Base-by-base conservation (phyloP, 1,284 basidiomycete genomes). In the Agroathelia rolfsii region DNA sequence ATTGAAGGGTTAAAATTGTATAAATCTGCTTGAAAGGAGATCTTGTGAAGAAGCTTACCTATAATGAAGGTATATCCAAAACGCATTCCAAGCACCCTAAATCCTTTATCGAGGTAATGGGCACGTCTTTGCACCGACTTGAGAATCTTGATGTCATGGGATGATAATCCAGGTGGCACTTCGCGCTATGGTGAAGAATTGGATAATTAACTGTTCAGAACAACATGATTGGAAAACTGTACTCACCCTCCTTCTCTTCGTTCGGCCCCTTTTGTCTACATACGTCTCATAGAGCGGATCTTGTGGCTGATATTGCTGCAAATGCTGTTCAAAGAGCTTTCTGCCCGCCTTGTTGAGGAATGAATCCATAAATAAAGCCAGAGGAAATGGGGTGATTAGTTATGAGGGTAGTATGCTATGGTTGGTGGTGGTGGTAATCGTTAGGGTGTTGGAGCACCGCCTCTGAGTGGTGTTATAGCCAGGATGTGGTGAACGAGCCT, bases 41-140 rank as follows among this genome's bases (percentile, higher is more conserved):
- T 13, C 12, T 16, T 23, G 12, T 17, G 23, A 19, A 16, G n/a
- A 52, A 63, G 37, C 35, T n/a, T n/a, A 69, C 69, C 69, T 32
- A 90, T 81, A 45, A 84, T 48, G 55, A 84, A 84, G 15, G 84
- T 76, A 79, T 81, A 94, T 4, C 93, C 92, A 41, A 95, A 90
- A 6, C 76, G 73, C 39, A 95, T 57, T 3, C 92, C 89, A 45
- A 80, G 87, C 7, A 96, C 35, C 29, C 54, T 65, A 62, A 96
- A 86, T 5, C 87, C 83, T 56, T 90, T 93, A 65, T 97, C 93
- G 35, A 97, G 80, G 50, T 82, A 76, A 51, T 92, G 89, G 0
- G 93, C 92, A 6, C 92, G 68, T 32, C 66, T 62, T 51, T 86
- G 75, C 27, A 93, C 75, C 12, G 78, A 72, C 44, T 69, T 70